A percentile compares a stretch with the other conserved stretches of the same genome.
These are phyloP conservation scores for Pythium phragmitis DNA, from an alignment of 352 stramenopile genomes.

Conservation along the genomic window DNA sequence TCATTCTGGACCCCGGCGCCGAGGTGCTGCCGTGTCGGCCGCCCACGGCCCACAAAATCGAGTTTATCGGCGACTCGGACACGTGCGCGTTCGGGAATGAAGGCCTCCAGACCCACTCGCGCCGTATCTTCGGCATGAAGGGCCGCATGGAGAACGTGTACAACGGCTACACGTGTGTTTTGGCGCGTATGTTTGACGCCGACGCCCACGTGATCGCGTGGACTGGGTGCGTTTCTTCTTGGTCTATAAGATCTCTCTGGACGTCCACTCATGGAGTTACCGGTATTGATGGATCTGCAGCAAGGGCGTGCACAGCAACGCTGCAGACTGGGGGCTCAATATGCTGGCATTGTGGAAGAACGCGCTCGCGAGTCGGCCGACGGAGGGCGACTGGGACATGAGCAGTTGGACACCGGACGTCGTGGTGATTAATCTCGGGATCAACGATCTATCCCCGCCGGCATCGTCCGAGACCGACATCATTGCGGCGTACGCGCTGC, in stretches of 20 bases:
- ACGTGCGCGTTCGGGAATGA: conserved; percentile 88
- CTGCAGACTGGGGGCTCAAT: conserved; percentile 78
- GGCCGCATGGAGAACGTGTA: conserved; percentile 88
- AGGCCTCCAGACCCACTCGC: conserved; percentile 64
- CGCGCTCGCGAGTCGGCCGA: conserved; percentile 70
- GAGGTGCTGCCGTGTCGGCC: conserved; percentile 54
- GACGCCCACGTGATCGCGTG: conserved; percentile 84
- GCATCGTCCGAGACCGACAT: conserved; percentile 84
- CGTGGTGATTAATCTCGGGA: conserved; percentile 84
- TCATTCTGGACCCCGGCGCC: conserved; percentile 71
- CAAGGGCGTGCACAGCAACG: conserved; percentile 86
- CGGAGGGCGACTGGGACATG: conserved; percentile 69
- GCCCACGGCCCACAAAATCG: conserved; percentile 54
- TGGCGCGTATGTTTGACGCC: conserved; percentile 81
- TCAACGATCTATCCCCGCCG: conserved; percentile 83
- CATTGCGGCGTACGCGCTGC: conserved; percentile 66
- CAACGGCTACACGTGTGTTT: conserved; percentile 84
- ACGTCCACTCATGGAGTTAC: not conserved
- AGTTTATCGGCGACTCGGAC: conserved; percentile 85
- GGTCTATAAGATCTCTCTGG: too few relatives aligned
- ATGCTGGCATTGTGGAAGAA: conserved; percentile 85
- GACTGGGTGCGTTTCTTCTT: conserved; percentile 51
- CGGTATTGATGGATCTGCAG: conserved; percentile 25
- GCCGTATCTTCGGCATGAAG: conserved; percentile 85
- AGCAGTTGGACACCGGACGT: conserved; percentile 72